phyloP scores from a whole-genome alignment of 129 eudicot species.

The Logfia minima region DNA sequence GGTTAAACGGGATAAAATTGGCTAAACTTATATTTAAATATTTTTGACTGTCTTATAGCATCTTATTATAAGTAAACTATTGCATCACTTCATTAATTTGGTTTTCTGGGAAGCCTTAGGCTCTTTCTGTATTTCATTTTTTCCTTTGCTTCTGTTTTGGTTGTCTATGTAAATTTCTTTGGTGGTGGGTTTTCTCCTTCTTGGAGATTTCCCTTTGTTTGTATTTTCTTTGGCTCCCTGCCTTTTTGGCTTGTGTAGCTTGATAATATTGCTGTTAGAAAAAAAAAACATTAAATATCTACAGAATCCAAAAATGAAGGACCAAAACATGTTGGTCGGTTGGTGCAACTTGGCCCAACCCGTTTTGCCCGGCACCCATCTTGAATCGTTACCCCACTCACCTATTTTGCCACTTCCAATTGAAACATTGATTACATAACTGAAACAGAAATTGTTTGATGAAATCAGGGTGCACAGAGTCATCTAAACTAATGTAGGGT shows the following conservation, averaged over 20 bases:
- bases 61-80: neutral
- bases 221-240: no score
- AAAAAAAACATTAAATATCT: neutral
- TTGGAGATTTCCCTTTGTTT: no score
- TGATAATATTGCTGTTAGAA: neutral
- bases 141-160: no score
- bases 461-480: neutral
- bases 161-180: no score
- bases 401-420: neutral
- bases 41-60: neutral
- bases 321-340: neutral
- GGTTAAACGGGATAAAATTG: neutral
- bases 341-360: neutral
- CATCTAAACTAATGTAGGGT: neutral
- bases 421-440: neutral
- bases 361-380: neutral
- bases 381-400: neutral
- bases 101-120: no score
- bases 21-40: neutral
- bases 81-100: no score
- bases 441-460: neutral
- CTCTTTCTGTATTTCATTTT: no score
- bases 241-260: neutral
- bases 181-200: no score
- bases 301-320: neutral